phyloP scores from a whole-genome alignment of 192 early-diverging fungal species.

The Geosiphon pyriformis region DNA sequence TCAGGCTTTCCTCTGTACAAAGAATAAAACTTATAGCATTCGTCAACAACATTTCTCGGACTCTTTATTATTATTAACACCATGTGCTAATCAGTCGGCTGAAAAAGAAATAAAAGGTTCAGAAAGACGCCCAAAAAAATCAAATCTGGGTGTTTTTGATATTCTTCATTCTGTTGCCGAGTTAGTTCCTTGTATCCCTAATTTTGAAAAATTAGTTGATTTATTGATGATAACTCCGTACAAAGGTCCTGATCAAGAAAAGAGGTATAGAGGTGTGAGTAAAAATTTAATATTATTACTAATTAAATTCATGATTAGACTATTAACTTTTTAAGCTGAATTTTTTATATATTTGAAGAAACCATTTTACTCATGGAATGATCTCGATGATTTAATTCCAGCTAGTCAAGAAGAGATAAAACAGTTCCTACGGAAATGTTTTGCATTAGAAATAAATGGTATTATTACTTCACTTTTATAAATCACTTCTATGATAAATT shows the following conservation, averaged over 20 bases:
- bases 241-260: not conserved
- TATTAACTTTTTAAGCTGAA: not conserved
- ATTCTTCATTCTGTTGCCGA: not conserved
- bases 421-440: not conserved
- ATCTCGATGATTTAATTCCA: not conserved
- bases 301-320: no score
- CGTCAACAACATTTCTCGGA: not conserved
- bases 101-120: no score
- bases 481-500: no score
- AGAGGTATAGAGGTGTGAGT: not conserved
- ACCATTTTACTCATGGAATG: slow-evolving; percentile 1
- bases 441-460: not conserved
- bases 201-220: slow-evolving; percentile 2
- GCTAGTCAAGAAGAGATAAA: not conserved
- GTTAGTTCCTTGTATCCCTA: not conserved
- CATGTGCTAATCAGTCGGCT: no score
- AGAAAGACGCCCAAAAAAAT: no score
- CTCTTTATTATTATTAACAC: not conserved
- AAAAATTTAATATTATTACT: no score
- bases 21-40: not conserved
- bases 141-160: not conserved
- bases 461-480: no score
- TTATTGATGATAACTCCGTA: not conserved
- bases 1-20: not conserved
- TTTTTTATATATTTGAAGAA: not conserved